Evolutionary conservation across 768 basidiomycete genomes (phyloP), one percentile per base, ranked within the genome.

Genomic region (Boletus sp.): DNA sequence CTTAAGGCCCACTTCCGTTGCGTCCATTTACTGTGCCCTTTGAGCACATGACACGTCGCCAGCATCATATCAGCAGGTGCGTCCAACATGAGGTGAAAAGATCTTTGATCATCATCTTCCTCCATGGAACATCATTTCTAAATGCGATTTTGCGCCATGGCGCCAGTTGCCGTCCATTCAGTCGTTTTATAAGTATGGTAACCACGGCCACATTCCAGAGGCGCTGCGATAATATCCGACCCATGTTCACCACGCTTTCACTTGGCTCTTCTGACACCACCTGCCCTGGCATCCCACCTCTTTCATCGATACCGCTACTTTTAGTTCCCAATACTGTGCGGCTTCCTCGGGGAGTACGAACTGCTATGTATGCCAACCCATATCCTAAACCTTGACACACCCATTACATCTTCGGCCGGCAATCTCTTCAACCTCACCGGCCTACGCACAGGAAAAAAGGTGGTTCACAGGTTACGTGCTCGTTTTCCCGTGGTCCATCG

Each of bases 161-260:
- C 51, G 51, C 55, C 59, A 59, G 54, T 70, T 59, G 54, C 65
- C 59, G 66, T 58, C 65, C 2, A 66, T 69, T 69, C 61, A 67
- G 32, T 71, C 33, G 54, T 56, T 67, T 56, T 35, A 59, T 57
- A 54, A 56, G 58, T 61, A 57, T 58, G 53, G 64, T 35, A 66
- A 60, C 58, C 50, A 62, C 55, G 63, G 64, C 62, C 61, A 70
- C 58, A 51, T 57, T 51, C 37, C 33, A 55, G 45, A 53, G 58
- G 63, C 59, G 48, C 55, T 65, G 65, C 51, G 56, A 65, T 66
- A 68, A 70, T 70, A 50, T 70, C 69, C 69, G 70, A 66, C 58
- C 57, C 47, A 60, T 58, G 53, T 57, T 51, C 50, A 33, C 57
- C 64, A 64, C 52, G 63, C 64, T 50, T 53, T 45, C 50, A 47